Evolutionary conservation across 768 basidiomycete species (phyloP).

Genomic region (Pholiota molesta): DNA sequence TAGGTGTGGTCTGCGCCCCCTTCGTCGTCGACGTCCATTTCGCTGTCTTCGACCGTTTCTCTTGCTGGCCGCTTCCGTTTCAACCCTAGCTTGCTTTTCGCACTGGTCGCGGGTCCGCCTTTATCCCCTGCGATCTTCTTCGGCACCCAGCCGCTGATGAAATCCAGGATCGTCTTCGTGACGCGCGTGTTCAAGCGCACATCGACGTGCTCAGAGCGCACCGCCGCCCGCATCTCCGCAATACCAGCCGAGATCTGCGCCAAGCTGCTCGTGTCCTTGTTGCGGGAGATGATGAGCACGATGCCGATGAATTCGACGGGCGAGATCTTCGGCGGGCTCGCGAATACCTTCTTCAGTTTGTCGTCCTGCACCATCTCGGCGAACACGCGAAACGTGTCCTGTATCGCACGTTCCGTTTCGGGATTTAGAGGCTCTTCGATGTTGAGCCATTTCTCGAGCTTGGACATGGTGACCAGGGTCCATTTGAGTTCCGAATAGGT

Average conservation of each 20-base stretch:
- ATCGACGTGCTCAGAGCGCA: conserved; percentile 61
- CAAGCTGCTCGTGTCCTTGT: conserved; percentile 41
- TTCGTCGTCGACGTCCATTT: conserved; percentile 15
- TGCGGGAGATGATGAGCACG: conserved; percentile 53
- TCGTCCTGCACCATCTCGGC: conserved; percentile 43
- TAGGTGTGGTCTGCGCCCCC: conserved; percentile 7
- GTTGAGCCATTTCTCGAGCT: conserved; percentile 56
- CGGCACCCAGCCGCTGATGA: conserved; percentile 39
- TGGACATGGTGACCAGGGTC: conserved; percentile 24
- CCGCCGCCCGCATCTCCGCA: conserved; percentile 51
- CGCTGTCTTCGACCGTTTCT: conserved; percentile 19
- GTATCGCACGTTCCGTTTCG: conserved; percentile 34
- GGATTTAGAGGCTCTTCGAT: conserved; percentile 32
- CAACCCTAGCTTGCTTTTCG: conserved; percentile 2
- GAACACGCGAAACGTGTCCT: conserved; percentile 50
- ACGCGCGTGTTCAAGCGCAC: conserved; percentile 67
- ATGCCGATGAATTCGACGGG: conserved; percentile 72
- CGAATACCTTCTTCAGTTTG: conserved; percentile 38
- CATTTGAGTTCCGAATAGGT: conserved; percentile 32
- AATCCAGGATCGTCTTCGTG: conserved; percentile 55
- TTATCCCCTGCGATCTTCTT: conserved; percentile 14
- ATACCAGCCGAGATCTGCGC: conserved; percentile 48
- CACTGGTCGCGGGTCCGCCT: neutral
- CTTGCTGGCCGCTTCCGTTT: conserved; percentile 26
- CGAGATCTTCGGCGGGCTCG: conserved; percentile 51